A percentile compares a stretch with the other conserved stretches of the same genome.
phyloP scores from a whole-genome alignment of 352 stramenopile species.

The Thraustotheca clavata region DNA sequence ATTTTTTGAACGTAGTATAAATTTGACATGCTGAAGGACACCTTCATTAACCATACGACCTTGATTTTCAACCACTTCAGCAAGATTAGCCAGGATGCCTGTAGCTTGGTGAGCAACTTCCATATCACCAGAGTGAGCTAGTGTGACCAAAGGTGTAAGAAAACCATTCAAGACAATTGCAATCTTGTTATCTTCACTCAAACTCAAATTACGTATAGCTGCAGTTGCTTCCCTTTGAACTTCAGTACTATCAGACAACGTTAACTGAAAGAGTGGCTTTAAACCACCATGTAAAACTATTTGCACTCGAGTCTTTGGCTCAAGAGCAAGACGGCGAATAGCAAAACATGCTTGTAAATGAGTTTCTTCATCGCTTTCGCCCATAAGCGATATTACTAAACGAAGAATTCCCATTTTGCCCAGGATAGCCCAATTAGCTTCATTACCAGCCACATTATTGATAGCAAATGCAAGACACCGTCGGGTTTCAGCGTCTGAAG shows the following conservation, averaged over 20 bases:
- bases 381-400: conserved; percentile 76
- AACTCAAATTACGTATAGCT: conserved; percentile 85
- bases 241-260: conserved; percentile 82
- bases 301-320: conserved; percentile 86
- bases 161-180: conserved; percentile 82
- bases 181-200: conserved; percentile 91
- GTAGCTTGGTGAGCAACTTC: conserved; percentile 87
- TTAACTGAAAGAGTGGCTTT: conserved; percentile 80
- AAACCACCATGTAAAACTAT: conserved; percentile 91
- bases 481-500: conserved; percentile 85
- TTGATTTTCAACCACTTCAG: conserved; percentile 93
- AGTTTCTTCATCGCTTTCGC: conserved; percentile 88
- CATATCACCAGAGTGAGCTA: conserved; percentile 84
- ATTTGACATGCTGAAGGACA: conserved; percentile 94
- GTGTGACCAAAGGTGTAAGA: conserved; percentile 74
- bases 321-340: conserved; percentile 85
- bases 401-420: conserved; percentile 83
- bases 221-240: conserved; percentile 90
- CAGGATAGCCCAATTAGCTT: conserved; percentile 81
- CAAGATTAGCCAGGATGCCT: conserved; percentile 90
- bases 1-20: conserved; percentile 86
- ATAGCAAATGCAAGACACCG: conserved; percentile 90
- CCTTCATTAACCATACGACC: conserved; percentile 91
- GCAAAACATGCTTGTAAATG: conserved; percentile 90
- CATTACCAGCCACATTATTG: conserved; percentile 89